These are phyloP conservation scores for Mycena alexandri DNA, from an alignment of 768 basidiomycete genomes.

Conservation along the genomic window DNA sequence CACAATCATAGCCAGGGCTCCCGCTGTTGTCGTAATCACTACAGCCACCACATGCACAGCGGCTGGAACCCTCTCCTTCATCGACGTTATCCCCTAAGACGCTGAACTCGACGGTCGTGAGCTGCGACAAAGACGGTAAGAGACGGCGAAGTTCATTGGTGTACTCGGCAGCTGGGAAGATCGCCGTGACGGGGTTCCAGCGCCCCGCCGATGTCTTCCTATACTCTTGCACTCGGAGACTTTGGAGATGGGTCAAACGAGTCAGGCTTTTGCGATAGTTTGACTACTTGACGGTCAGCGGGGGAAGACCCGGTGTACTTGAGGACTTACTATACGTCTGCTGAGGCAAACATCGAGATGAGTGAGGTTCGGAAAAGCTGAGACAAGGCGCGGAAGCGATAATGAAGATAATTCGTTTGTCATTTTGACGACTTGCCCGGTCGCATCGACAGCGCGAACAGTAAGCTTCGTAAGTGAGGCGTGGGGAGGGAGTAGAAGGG, in stretches of 20 bases:
- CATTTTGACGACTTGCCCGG: not conserved
- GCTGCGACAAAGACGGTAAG: constrained; percentile 6
- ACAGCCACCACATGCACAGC: not conserved
- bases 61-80: not conserved
- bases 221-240: constrained; percentile 12
- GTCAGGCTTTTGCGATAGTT: constrained; percentile 10
- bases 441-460: not conserved
- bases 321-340: constrained; percentile 15
- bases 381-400: constrained; percentile 6
- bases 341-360: constrained; percentile 23
- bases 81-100: not conserved
- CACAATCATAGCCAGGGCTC: not conserved
- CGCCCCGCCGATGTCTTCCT: not conserved
- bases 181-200: not conserved
- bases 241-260: constrained; percentile 8
- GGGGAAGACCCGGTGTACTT: no score
- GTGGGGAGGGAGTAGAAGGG: not conserved
- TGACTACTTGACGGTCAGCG: not conserved
- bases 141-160: not conserved
- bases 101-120: constrained; percentile 6
- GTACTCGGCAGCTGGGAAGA: constrained; percentile 17
- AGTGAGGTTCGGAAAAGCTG: constrained; percentile 27
- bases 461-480: not conserved
- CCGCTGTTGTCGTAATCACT: no score
- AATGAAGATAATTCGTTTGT: constrained; percentile 7